Evolutionary conservation across 139 green algal species (phyloP).

Genomic region (Closterium sp.): DNA sequence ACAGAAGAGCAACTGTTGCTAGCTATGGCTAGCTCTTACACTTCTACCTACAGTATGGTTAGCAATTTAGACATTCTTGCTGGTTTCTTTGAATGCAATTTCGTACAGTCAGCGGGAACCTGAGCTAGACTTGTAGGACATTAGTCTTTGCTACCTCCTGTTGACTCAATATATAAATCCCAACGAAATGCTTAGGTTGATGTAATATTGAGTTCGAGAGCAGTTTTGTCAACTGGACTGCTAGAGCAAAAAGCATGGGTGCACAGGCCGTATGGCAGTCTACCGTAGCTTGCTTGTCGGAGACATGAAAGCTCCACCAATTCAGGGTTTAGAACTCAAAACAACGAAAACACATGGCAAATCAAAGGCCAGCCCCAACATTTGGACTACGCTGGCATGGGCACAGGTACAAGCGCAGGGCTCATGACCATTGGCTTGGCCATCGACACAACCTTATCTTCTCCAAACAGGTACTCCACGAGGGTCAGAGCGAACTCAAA

Average conservation of each 20-base stretch:
- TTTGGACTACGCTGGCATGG: no score
- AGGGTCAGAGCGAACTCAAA: constrained; percentile 94
- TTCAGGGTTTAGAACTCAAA: no score
- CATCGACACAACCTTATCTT: constrained; percentile 80
- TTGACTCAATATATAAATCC: not conserved
- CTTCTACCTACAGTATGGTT: not conserved
- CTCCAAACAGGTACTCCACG: constrained; percentile 84
- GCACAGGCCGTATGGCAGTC: no score
- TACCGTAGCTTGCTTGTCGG: no score
- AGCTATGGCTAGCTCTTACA: not conserved
- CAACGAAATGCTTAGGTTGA: not conserved
- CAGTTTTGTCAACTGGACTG: no score
- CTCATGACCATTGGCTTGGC: constrained; percentile 87
- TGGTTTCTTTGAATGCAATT: not conserved
- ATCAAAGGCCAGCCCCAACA: no score
- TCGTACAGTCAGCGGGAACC: not conserved
- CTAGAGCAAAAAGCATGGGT: no score
- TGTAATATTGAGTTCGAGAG: no score
- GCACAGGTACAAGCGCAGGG: not conserved
- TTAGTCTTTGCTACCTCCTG: not conserved
- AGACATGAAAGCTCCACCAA: no score
- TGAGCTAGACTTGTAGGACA: not conserved
- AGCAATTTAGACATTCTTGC: not conserved
- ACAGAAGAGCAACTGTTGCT: constrained; percentile 52
- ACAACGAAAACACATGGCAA: no score